These are phyloP conservation scores for Aspergillus calidoustus DNA, from an alignment of 2,329 filamentous ascomycete genomes.

Conservation along the genomic window DNA sequence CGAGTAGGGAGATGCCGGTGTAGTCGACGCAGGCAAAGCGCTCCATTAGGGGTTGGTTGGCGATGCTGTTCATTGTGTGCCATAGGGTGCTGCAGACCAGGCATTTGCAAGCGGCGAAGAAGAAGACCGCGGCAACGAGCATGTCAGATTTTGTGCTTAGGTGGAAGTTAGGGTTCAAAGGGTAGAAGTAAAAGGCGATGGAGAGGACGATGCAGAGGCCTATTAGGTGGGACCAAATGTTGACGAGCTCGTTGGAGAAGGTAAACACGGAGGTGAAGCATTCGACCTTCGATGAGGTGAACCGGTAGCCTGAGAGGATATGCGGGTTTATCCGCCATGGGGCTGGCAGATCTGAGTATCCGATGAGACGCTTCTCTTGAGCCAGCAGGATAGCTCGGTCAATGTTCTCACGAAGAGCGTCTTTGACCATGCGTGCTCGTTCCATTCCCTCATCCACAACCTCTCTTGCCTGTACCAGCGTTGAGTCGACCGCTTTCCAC, in stretches of 20 bases:
- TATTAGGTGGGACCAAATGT: slow-evolving; percentile 96
- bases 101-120: slow-evolving; percentile 93
- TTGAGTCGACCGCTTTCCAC: slow-evolving; percentile 78
- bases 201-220: slow-evolving; percentile 86
- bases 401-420: slow-evolving; percentile 82
- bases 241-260: slow-evolving; percentile 90
- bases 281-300: slow-evolving; percentile 86
- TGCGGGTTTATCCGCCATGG: slow-evolving; percentile 97
- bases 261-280: slow-evolving; percentile 83
- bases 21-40: slow-evolving; percentile 98
- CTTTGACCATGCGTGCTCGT: slow-evolving; percentile 79
- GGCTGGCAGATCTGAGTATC: slow-evolving; percentile 85
- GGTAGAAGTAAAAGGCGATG: slow-evolving; percentile 95
- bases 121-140: slow-evolving; percentile 90
- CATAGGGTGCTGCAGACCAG: slow-evolving; percentile 93
- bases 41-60: slow-evolving; percentile 85
- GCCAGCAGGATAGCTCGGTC: slow-evolving; percentile 76
- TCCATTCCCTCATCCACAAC: slow-evolving; percentile 82
- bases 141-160: slow-evolving; percentile 86
- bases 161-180: slow-evolving; percentile 81
- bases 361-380: slow-evolving; percentile 78
- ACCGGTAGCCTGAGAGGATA: slow-evolving; percentile 89
- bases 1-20: slow-evolving; percentile 92
- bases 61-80: slow-evolving; percentile 99
- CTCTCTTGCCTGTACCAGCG: slow-evolving; percentile 72